Evolutionary conservation across 805 yeast genomes (phyloP), one percentile per base, ranked within the genome.

Genomic region (Debaryomyces castellii): DNA sequence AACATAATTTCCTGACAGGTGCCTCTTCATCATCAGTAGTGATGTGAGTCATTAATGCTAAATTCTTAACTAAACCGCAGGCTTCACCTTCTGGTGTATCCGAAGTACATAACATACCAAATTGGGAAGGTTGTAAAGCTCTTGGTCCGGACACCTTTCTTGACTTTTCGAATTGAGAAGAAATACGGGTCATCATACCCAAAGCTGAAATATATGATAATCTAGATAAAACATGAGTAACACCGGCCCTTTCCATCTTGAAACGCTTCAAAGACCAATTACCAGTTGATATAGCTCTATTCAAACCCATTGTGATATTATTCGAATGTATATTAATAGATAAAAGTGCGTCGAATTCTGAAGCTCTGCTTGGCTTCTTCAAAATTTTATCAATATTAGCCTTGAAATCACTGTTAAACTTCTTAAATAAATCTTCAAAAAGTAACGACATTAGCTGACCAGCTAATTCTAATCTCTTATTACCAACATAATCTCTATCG

Each of bases 51-150:
- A 94, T 94, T 39, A 94, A 76, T 1, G 99, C 99, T 64, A 94
- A 74, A 63, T 94, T 94, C 70, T 94, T 94, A 30, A 94, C 99
- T 66, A 94, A 78, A 61, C 99, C 99, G 82, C 99, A 94, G 0
- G 99, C 99, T 69, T 94, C 99, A 77, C 99, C 99, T 78, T 94
- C 99, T 1, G 99, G 99, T 0, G 99, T 94, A 78, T 94, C 99
- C 0, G 98, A 88, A 5, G 98, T 89, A 76, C 99, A 94, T 49
- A 94, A 76, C 98, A 94, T 94, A 63, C 99, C 99, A 66, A 94
- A 94, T 71, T 94, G 99, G 1, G 99, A 94, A 9, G 99, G 99
- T 67, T 94, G 99, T 53, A 94, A 77, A 12, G 99, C 97, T 78
- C 99, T 87, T 41, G 99, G 99, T 37, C 99, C 99, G 1, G 96